Base-by-base conservation (phyloP, 768 basidiomycete genomes). In the Gloeostereum incarnatum region DNA sequence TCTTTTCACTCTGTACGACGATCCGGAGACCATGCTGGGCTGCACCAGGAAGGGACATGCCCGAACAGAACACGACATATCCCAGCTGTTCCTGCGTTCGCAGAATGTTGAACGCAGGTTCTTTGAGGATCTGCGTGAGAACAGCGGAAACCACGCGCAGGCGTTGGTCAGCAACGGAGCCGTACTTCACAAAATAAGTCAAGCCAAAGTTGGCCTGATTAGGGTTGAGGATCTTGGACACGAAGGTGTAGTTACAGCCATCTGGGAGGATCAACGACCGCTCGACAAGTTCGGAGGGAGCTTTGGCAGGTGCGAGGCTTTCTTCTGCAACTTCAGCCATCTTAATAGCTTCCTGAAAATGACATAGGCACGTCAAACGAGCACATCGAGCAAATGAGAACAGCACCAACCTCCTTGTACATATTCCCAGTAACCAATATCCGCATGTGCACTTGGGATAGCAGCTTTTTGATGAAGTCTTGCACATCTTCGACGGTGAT, bases 61-160 rank as follows among this genome's bases (percentile, higher is more conserved):
- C 53, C 1, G 66, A 64, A 45, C 75, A 79, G 6, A 68, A 73
- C 24, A 96, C 93, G 30, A 96, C 70, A 56, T 99, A 99, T 4
- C 96, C 96, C 1, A 99, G 70, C 57, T 99, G 96, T 53, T 98
- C 90, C 54, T 89, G 81, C 3, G 93, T 97, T 20, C 96, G 81
- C 21, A 99, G 72, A 17, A 80, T 65, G 53, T 94, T 81, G 61
- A 98, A 99, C 7, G 85, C 75, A 1, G 93, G 94, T 49, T 99
- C 96, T n/a, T 72, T 66, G 25, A 93, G 68, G 40, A 98, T 84
- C 48, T 93, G 89, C 0, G 71, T 70, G 17, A 97, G 75, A 10
- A 99, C 69, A 2, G 77, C 61, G 17, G 81, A 69, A 1, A 69
- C 67, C 18, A 86, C 79, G 3, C 92, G 79, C 8, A 75, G 61